phyloP scores from a whole-genome alignment of 169 alveolate species.

The Cryptosporidium parvum region DNA sequence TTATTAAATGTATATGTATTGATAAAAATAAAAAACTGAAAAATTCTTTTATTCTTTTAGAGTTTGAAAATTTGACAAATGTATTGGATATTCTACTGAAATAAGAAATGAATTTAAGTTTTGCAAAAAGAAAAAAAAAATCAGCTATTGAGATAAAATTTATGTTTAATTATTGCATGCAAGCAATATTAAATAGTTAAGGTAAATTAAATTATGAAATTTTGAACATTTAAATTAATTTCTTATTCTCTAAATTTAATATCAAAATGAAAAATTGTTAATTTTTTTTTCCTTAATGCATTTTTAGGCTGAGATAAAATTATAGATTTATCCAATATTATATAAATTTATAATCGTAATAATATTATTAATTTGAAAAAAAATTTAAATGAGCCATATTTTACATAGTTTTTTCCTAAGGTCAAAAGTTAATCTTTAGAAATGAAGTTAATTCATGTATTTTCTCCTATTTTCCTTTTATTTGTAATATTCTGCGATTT shows the following conservation, averaged over 20 bases:
- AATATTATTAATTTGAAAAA: background rate
- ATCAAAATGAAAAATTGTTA: no score
- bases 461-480: background rate
- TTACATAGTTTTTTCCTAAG: background rate
- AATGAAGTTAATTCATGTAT: background rate
- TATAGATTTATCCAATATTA: conserved; percentile 6
- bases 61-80: no score
- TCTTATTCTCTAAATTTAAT: no score
- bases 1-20: no score
- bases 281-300: background rate
- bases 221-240: background rate
- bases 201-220: no score
- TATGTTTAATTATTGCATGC: background rate
- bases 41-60: background rate
- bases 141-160: background rate
- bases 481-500: background rate
- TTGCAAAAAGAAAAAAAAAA: background rate
- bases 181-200: background rate
- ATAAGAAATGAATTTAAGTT: no score
- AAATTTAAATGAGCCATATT: background rate
- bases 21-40: background rate
- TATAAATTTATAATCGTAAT: conserved; percentile 18
- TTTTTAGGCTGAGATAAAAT: background rate
- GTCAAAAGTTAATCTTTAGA: background rate
- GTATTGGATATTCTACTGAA: no score